Base-by-base conservation (phyloP, 2,329 filamentous ascomycete species). In the Pezicula carpinea region DNA sequence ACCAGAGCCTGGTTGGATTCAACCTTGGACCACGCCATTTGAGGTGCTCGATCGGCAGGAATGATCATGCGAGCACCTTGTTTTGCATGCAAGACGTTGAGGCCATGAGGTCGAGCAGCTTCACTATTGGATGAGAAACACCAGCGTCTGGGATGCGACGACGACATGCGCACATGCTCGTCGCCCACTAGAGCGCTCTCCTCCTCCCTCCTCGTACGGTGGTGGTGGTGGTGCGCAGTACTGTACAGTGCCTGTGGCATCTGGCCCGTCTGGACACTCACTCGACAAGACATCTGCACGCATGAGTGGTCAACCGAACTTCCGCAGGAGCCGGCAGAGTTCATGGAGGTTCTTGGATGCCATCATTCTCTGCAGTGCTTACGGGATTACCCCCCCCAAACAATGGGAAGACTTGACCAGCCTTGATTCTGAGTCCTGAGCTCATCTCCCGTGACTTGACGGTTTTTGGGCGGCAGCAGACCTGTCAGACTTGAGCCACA, bases 21-120 rank as follows among this genome's bases (percentile, higher is more conserved):
- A 33, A 22, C 21, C 39, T 15, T 26, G 26, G 31, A 49, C 48
- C 47, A 53, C 55, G 52, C 56, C 54, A 58, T 57, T 42, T 36
- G 26, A 52, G 44, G 46, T 50, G 44, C 51, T 48, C 48, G 57
- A 59, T 58, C 57, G 53, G 43, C 57, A 53, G 45, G 38, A 45
- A 32, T 56, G 55, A 56, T 59, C 57, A 59, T 59, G 57, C 55
- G 55, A 57, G 53, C 56, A 57, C 49, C 47, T 52, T 48, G 49
- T 47, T 50, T 48, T 47, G 23, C 15, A 22, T 44, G 42, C 47
- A 34, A 11, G 36, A 26, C 22, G 22, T 39, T 19, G 34, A 19
- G 39, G 23, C 18, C 11, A 6, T 19, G 34, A 19, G 39, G 23
- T 14, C 11, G n/a, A 14, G 41, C 17, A 15, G 21, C 19, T 19